These are phyloP conservation scores for Leishmania braziliensis DNA, from an alignment of 208 protist genomes.

Conservation along the genomic window DNA sequence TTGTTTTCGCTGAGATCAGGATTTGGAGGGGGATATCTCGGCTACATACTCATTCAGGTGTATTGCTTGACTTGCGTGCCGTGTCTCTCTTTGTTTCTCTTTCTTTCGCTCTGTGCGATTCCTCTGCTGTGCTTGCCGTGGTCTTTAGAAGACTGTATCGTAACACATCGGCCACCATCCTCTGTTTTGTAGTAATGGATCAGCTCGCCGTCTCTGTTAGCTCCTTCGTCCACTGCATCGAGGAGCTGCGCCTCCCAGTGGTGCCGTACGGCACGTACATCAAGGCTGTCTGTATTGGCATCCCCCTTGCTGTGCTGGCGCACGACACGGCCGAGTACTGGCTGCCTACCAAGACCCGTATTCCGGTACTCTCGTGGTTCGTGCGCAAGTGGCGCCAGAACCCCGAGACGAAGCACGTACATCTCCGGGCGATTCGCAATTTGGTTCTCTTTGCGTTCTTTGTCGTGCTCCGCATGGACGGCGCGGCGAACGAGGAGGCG, in stretches of 20 bases:
- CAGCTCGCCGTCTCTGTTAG: slow-evolving; percentile 66
- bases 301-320: slow-evolving; percentile 75
- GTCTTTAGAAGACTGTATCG: neutral
- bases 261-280: slow-evolving; percentile 61
- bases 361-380: slow-evolving; percentile 84
- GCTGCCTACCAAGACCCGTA: slow-evolving; percentile 52
- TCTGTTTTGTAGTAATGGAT: slow-evolving; percentile 34
- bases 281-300: slow-evolving; percentile 61
- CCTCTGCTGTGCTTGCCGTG: neutral
- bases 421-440: slow-evolving; percentile 67
- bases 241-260: slow-evolving; percentile 64
- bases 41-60: neutral
- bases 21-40: neutral
- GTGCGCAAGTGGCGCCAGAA: slow-evolving; percentile 67
- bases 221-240: slow-evolving; percentile 61
- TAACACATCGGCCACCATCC: neutral
- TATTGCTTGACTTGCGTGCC: neutral
- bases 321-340: slow-evolving; percentile 84
- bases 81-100: neutral
- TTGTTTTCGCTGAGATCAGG: neutral
- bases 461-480: slow-evolving; percentile 60
- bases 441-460: slow-evolving; percentile 70
- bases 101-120: neutral
- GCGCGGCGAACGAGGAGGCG: slow-evolving; percentile 35
- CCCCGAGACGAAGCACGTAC: slow-evolving; percentile 49